Evolutionary conservation across 306 rosid genomes (phyloP).

Genomic region (Fragaria nilgerrensis): DNA sequence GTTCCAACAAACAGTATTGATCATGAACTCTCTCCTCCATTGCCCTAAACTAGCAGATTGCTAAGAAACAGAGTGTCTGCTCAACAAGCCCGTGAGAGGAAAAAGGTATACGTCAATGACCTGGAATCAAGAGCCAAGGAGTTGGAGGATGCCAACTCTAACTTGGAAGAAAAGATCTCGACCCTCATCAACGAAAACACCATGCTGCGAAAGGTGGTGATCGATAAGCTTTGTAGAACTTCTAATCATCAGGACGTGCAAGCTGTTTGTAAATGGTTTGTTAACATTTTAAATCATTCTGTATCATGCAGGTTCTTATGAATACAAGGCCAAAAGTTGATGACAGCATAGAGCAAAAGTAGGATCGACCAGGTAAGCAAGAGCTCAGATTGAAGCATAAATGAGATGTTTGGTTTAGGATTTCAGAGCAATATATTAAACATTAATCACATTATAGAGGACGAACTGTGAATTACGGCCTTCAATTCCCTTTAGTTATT

Average conservation of each 20-base stretch:
- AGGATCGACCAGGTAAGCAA: constrained; percentile 28
- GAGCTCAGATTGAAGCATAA: constrained; percentile 9
- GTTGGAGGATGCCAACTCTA: constrained; percentile 57
- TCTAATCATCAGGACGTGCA: not conserved
- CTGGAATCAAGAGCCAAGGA: constrained; percentile 62
- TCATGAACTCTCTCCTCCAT: not conserved
- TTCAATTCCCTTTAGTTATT: not conserved
- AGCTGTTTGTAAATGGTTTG: not conserved
- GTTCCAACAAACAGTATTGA: not conserved
- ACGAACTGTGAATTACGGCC: not conserved
- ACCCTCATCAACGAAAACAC: constrained; percentile 62
- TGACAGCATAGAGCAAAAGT: constrained; percentile 40
- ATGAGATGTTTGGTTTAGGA: not conserved
- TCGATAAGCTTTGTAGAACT: not conserved
- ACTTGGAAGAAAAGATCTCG: constrained; percentile 70
- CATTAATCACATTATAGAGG: not conserved
- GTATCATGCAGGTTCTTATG: constrained; percentile 51
- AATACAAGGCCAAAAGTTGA: constrained; percentile 56
- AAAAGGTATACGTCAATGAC: constrained; percentile 69
- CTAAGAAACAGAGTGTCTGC: constrained; percentile 86
- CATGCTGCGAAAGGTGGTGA: constrained; percentile 53
- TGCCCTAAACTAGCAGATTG: constrained; percentile 36
- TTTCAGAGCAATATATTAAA: not conserved
- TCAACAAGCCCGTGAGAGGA: constrained; percentile 85
- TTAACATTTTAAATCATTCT: not conserved